A percentile compares a stretch with the other conserved stretches of the same genome.
phyloP scores from a whole-genome alignment of 176 grass and related monocot genomes.

The Canna indica region DNA sequence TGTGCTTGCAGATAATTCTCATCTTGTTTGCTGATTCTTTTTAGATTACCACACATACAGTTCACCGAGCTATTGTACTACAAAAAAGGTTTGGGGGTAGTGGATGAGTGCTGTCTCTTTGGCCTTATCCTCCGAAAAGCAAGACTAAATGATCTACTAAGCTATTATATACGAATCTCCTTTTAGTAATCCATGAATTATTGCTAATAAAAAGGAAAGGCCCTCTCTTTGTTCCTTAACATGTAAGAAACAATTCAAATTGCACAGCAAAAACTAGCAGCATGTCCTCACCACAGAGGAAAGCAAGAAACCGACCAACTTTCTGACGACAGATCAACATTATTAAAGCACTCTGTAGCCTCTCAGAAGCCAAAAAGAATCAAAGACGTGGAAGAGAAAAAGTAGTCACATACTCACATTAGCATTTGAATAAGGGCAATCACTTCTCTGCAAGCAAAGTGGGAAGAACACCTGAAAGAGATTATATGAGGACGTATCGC shows the following conservation, averaged over 20 bases:
- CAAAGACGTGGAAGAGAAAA: not conserved
- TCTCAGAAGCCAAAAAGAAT: not conserved
- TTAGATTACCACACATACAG: too few species aligned
- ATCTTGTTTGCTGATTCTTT: too few species aligned
- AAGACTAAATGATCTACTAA: not conserved
- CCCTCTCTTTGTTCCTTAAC: not conserved
- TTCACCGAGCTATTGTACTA: too few species aligned
- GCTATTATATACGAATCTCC: not conserved
- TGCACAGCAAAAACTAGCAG: not conserved
- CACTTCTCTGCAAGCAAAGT: not conserved
- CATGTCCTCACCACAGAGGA: not conserved
- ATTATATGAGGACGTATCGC: constrained; percentile 20
- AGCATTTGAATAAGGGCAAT: not conserved
- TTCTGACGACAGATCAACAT: not conserved
- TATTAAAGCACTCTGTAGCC: not conserved
- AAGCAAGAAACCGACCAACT: not conserved
- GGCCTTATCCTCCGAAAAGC: not conserved
- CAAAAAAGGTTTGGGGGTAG: too few species aligned
- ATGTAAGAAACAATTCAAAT: not conserved
- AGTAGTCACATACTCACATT: not conserved
- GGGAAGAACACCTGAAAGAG: not conserved
- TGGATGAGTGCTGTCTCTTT: not conserved
- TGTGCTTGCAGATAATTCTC: too few species aligned
- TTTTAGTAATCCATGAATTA: not conserved
- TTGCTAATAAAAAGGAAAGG: not conserved